Evolutionary conservation across 148 eudicot genomes (phyloP).

Genomic region (Arbutus unedo): DNA sequence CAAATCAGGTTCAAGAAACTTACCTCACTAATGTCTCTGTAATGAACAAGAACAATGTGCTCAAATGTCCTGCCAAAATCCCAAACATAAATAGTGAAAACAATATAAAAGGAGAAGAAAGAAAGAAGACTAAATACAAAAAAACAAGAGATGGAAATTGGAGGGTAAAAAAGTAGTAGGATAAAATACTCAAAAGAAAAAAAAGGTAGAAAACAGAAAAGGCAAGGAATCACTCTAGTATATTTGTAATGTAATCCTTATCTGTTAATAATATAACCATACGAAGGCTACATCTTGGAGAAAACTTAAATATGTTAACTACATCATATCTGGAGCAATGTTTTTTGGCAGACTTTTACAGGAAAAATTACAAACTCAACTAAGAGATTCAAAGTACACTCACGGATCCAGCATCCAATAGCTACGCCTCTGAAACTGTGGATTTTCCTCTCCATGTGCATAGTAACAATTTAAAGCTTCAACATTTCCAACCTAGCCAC

Average conservation of each 20-base stretch:
- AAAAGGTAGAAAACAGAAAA: neutral
- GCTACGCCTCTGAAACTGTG: constrained; percentile 84
- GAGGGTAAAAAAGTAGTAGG: neutral
- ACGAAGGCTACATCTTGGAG: neutral
- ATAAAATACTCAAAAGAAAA: neutral
- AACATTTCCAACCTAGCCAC: constrained; percentile 74
- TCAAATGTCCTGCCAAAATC: constrained; percentile 60
- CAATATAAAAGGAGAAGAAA: neutral
- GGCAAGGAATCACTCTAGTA: neutral
- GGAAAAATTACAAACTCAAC: neutral
- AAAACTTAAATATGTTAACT: neutral
- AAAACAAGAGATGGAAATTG: neutral
- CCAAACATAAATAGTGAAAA: neutral
- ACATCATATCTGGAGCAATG: neutral
- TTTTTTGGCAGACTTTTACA: neutral
- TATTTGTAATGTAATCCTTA: neutral
- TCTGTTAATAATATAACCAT: neutral
- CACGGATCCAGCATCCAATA: constrained; percentile 96
- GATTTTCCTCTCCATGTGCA: constrained; percentile 79
- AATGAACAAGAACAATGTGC: constrained; percentile 98
- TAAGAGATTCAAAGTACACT: constrained; percentile 37
- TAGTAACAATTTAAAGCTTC: constrained; percentile 94
- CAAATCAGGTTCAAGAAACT: constrained; percentile 19
- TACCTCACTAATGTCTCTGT: constrained; percentile 84
- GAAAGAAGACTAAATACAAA: neutral